These are phyloP conservation scores for Lyophyllum atratum DNA, from an alignment of 768 basidiomycete species.

Conservation along the genomic window DNA sequence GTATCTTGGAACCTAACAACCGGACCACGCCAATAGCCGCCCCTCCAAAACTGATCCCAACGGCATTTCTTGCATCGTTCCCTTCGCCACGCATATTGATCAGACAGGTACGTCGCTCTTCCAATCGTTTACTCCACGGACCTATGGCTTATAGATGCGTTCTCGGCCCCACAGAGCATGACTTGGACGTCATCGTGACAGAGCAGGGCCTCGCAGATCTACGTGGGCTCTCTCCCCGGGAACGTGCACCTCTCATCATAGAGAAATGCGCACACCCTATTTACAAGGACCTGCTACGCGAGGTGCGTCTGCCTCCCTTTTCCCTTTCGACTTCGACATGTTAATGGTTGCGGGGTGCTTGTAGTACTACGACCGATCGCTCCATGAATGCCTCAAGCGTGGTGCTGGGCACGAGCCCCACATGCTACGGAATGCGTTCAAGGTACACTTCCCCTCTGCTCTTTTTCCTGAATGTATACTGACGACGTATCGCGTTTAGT, in stretches of 20 bases:
- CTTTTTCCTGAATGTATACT: neutral
- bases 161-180: conserved; percentile 36
- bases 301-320: conserved; percentile 23
- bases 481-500: neutral
- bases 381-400: conserved; percentile 43
- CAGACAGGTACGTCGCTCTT: conserved; percentile 39
- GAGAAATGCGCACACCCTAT: conserved; percentile 51
- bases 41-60: conserved; percentile 50
- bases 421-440: conserved; percentile 36
- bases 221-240: conserved; percentile 46
- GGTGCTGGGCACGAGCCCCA: conserved; percentile 51
- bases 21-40: conserved; percentile 24
- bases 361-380: conserved; percentile 44
- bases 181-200: conserved; percentile 48
- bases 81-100: conserved; percentile 48
- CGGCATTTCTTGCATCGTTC: conserved; percentile 51
- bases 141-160: neutral
- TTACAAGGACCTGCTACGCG: conserved; percentile 41
- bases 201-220: conserved; percentile 52
- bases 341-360: neutral
- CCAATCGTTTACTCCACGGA: neutral
- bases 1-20: neutral
- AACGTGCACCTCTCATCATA: conserved; percentile 48
- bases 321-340: neutral
- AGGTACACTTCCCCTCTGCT: neutral